These are phyloP conservation scores for Amylocystis lapponica DNA, from an alignment of 768 basidiomycete species.

Conservation along the genomic window DNA sequence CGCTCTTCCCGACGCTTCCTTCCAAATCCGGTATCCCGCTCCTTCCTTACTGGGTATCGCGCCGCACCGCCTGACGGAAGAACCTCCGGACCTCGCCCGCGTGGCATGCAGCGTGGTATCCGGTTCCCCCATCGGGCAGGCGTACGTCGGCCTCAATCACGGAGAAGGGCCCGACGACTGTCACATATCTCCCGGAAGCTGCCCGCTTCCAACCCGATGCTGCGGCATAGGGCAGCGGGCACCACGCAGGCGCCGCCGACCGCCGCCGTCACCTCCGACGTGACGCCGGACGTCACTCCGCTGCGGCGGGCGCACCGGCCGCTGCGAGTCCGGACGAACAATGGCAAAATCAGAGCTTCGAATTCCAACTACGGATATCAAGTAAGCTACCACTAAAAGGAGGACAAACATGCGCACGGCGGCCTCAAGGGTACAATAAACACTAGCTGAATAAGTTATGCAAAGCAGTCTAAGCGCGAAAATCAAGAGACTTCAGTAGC, in stretches of 20 bases:
- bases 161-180: background rate
- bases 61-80: background rate
- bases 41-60: background rate
- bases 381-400: too few relatives aligned
- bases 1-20: background rate
- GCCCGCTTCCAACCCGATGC: background rate
- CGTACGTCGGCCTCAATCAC: too few relatives aligned
- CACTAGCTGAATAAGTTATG: background rate
- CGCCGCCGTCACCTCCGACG: background rate
- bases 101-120: background rate
- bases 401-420: too few relatives aligned
- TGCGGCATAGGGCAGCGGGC: background rate
- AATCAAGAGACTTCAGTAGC: slow-evolving; percentile 8
- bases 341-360: too few relatives aligned
- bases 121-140: too few relatives aligned
- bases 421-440: background rate
- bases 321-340: background rate
- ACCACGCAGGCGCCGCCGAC: background rate
- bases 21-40: background rate
- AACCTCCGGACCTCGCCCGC: background rate
- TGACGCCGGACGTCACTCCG: background rate
- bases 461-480: background rate
- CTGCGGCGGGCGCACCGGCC: background rate
- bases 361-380: too few relatives aligned
- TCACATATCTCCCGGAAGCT: background rate